Evolutionary conservation across 305 asterid genomes (phyloP).

Genomic region (Ilex paraguariensis): DNA sequence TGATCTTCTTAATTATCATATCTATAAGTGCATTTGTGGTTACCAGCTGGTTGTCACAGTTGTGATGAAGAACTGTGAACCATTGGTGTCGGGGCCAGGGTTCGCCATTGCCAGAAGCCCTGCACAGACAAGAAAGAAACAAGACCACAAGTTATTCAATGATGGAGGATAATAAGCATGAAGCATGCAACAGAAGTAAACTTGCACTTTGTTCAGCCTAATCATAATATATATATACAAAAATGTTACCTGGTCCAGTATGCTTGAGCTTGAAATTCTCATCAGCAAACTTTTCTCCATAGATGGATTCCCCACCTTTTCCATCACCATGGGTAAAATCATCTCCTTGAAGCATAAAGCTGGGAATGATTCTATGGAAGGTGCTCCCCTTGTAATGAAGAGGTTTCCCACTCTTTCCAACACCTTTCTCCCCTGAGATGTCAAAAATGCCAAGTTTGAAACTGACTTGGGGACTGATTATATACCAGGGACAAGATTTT

Average conservation of each 20-base stretch:
- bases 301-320: too few species aligned
- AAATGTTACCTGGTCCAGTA: neutral
- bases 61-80: conserved; percentile 6
- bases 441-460: neutral
- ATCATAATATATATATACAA: neutral
- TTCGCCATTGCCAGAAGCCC: conserved; percentile 1
- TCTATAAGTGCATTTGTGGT: too few species aligned
- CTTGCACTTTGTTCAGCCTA: too few species aligned
- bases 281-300: too few species aligned
- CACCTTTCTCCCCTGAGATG: too few species aligned
- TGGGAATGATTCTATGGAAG: too few species aligned
- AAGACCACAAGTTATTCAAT: neutral
- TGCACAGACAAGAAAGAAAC: neutral
- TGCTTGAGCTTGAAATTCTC: neutral
- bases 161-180: neutral
- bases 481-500: neutral
- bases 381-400: too few species aligned
- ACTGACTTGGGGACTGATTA: neutral
- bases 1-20: too few species aligned
- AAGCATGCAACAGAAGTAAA: neutral
- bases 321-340: too few species aligned
- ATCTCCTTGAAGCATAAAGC: too few species aligned
- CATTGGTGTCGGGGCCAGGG: neutral
- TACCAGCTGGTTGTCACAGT: conserved; percentile 1
- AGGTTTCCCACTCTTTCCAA: too few species aligned